Percentiles rank a stretch among this genome's conserved stretches.
These are phyloP conservation scores for Arabidopsis hybrid DNA, from an alignment of 441 rosid genomes.

Conservation along the genomic window DNA sequence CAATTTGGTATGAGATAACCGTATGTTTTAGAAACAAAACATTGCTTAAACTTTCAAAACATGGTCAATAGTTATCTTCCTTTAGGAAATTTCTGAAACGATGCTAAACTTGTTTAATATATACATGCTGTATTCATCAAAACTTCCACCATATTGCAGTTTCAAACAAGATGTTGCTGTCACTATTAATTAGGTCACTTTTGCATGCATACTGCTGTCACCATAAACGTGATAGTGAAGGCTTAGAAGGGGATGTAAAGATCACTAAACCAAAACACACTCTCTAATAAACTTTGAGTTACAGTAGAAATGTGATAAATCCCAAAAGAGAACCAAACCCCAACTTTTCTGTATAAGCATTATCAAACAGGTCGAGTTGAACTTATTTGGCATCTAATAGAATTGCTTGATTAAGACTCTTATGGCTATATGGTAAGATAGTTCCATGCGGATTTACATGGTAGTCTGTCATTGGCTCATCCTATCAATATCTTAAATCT, in stretches of 20 bases:
- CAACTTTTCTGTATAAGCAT: slow-evolving; percentile 3
- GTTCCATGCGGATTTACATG: neutral
- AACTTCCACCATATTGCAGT: slow-evolving; percentile 4
- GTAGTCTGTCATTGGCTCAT: neutral
- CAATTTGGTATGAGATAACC: neutral
- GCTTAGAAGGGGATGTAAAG: slow-evolving; percentile 1
- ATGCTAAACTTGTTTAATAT: slow-evolving; percentile 9
- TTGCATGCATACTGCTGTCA: slow-evolving; percentile 19
- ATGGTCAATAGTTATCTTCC: neutral
- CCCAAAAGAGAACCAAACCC: neutral
- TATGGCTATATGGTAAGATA: slow-evolving; percentile 6
- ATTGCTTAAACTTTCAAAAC: neutral
- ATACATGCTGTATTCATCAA: neutral
- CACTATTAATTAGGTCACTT: slow-evolving; percentile 2
- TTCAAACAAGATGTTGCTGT: slow-evolving; percentile 7
- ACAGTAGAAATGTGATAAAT: neutral
- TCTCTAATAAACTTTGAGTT: neutral
- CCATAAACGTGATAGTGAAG: slow-evolving; percentile 5
- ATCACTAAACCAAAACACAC: neutral
- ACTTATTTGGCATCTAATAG: slow-evolving; percentile 9
- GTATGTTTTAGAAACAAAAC: neutral
- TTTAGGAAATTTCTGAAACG: neutral
- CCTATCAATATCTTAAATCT: slow-evolving; percentile 2
- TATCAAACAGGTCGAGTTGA: neutral
- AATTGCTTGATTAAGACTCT: neutral